phyloP scores from a whole-genome alignment of 768 basidiomycete species.

The Suillus alpinus region DNA sequence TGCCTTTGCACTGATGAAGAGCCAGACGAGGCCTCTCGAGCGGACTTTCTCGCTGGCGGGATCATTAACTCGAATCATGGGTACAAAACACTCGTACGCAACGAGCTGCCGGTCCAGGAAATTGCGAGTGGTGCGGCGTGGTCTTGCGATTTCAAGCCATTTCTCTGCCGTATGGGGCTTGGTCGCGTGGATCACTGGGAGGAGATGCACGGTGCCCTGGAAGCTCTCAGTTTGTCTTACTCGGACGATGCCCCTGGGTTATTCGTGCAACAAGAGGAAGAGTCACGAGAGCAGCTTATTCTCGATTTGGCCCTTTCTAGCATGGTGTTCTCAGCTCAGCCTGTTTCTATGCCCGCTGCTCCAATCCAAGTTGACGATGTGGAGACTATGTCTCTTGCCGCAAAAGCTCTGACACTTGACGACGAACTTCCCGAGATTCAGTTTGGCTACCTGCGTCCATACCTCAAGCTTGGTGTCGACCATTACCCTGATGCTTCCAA shows the following conservation, averaged over 20 bases:
- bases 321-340: slow-evolving; percentile 51
- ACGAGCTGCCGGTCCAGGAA: slow-evolving; percentile 39
- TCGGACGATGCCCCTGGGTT: slow-evolving; percentile 35
- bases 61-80: slow-evolving; percentile 50
- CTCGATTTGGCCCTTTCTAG: slow-evolving; percentile 61
- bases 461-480: slow-evolving; percentile 27
- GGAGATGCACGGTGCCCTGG: slow-evolving; percentile 38
- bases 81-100: slow-evolving; percentile 50
- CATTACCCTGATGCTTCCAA: slow-evolving; percentile 26
- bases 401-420: slow-evolving; percentile 45
- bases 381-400: slow-evolving; percentile 57
- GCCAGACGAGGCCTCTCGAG: slow-evolving; percentile 38
- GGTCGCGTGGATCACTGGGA: slow-evolving; percentile 34
- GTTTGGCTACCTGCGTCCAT: slow-evolving; percentile 63
- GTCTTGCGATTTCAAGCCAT: slow-evolving; percentile 48
- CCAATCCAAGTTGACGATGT: slow-evolving; percentile 31
- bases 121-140: slow-evolving; percentile 47
- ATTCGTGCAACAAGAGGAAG: slow-evolving; percentile 46
- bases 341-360: slow-evolving; percentile 31
- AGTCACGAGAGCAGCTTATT: slow-evolving; percentile 59
- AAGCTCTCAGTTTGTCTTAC: slow-evolving; percentile 40
- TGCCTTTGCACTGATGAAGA: slow-evolving; percentile 53
- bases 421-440: slow-evolving; percentile 55
- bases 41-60: slow-evolving; percentile 59
- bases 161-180: slow-evolving; percentile 41